Conservation (phyloP, 192 early-diverging fungal genomes). For the Coemansia sp. region DNA sequence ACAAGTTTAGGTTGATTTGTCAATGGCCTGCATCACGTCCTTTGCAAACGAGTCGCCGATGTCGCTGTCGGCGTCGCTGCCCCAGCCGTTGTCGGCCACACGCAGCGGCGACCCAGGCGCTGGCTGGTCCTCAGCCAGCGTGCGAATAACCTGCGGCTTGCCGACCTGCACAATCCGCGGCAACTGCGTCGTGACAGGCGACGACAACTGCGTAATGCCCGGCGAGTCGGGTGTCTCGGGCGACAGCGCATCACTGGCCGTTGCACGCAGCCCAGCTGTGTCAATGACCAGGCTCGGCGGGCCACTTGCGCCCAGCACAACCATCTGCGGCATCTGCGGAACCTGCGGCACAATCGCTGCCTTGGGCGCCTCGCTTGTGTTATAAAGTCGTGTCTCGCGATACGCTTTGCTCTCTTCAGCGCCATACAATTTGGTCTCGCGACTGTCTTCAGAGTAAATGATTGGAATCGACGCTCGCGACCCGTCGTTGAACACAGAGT, state of each 20-base stretch:
- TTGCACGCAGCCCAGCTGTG: slow-evolving; percentile 8
- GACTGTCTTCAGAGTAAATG: slow-evolving; percentile 29
- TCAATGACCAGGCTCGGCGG: slow-evolving; percentile 14
- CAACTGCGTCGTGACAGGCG: slow-evolving; percentile 24
- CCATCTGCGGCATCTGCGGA: slow-evolving; percentile 19
- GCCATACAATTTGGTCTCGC: slow-evolving; percentile 28
- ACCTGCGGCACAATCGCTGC: slow-evolving; percentile 39
- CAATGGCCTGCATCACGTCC: slow-evolving; percentile 8
- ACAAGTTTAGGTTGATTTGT: slow-evolving; percentile 5
- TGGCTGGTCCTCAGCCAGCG: slow-evolving; percentile 9
- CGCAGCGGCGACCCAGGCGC: slow-evolving; percentile 26
- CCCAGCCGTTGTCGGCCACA: slow-evolving; percentile 30
- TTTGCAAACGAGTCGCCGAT: slow-evolving; percentile 24
- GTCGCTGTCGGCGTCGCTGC: slow-evolving; percentile 18
- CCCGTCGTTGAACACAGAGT: slow-evolving; percentile 16
- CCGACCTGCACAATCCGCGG: slow-evolving; percentile 41
- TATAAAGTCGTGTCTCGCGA: slow-evolving; percentile 40
- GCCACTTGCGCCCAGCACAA: slow-evolving; percentile 17
- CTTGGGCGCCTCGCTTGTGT: slow-evolving; percentile 14
- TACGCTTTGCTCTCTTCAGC: slow-evolving; percentile 9
- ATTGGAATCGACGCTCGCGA: slow-evolving; percentile 45
- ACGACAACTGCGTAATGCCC: slow-evolving; percentile 15
- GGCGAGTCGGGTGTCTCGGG: slow-evolving; percentile 25
- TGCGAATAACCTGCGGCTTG: slow-evolving; percentile 19
- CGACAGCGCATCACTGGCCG: slow-evolving; percentile 11